Conservation (phyloP, 768 basidiomycete genomes). For the Amylocystis lapponica region DNA sequence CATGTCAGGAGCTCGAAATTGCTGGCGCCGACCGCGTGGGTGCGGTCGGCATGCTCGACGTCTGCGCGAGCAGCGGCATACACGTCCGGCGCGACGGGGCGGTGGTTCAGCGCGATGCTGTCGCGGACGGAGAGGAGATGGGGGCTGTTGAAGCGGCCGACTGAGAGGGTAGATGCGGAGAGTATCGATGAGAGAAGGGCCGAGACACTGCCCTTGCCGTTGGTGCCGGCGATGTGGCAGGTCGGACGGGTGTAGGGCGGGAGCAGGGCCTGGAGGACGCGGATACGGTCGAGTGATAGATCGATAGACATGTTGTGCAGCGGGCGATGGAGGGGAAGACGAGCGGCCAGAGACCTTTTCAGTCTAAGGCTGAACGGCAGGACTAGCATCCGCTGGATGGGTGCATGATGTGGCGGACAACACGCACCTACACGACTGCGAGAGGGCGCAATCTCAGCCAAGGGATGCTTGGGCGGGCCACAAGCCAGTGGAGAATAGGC, state of each 20-base stretch:
- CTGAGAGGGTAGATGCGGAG: conserved; percentile 42
- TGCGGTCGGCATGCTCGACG: conserved; percentile 45
- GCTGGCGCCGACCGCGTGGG: conserved; percentile 44
- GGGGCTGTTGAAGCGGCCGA: conserved; percentile 90
- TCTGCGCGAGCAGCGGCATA: conserved; percentile 43
- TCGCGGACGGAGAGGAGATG: conserved; percentile 79
- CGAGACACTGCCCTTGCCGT: conserved; percentile 94
- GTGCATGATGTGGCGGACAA: no score
- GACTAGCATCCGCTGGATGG: no score
- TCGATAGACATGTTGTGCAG: conserved; percentile 47
- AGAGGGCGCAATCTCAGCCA: no score
- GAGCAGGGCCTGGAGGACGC: conserved; percentile 45
- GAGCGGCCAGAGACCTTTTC: no score
- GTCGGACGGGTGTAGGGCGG: conserved; percentile 72
- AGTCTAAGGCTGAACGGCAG: no score
- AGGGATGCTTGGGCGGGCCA: no score
- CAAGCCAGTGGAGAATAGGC: no score
- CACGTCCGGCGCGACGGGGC: conserved; percentile 38
- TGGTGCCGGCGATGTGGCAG: conserved; percentile 90
- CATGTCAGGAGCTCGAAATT: conserved; percentile 85
- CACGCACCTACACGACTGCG: no score
- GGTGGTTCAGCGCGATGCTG: conserved; percentile 62
- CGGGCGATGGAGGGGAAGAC: no score
- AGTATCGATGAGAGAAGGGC: conserved; percentile 78
- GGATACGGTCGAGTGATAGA: conserved; percentile 57